A percentile compares a stretch with the other conserved stretches of the same genome.
Conservation (phyloP, 331 rosid species). For the Acacia pycnantha region DNA sequence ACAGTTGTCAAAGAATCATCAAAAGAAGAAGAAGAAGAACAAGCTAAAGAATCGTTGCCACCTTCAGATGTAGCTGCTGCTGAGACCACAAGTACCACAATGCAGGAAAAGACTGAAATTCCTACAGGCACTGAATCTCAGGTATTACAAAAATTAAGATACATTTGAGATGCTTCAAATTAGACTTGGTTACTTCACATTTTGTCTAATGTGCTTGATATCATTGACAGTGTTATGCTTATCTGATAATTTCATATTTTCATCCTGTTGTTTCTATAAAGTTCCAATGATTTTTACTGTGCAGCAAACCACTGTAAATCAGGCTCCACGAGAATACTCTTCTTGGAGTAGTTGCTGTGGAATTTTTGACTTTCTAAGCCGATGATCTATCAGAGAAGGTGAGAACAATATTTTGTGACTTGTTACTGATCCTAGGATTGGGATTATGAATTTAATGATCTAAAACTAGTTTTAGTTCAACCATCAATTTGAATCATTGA, state of each 20-base stretch:
- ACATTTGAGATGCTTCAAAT: not conserved
- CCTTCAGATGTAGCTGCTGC: conserved; percentile 26
- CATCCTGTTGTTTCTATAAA: not conserved
- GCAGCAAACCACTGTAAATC: conserved; percentile 33
- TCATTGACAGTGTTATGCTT: not conserved
- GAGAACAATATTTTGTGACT: not conserved
- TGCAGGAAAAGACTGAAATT: conserved; percentile 27
- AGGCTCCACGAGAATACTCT: conserved; percentile 33
- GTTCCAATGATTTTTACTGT: not conserved
- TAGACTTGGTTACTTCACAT: not conserved
- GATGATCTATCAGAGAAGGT: conserved; percentile 55
- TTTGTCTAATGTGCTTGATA: not conserved
- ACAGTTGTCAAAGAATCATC: conserved; percentile 29
- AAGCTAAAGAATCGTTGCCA: conserved; percentile 28
- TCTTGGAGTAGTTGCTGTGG: conserved; percentile 84
- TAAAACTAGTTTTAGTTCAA: not conserved
- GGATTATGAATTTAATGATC: not conserved
- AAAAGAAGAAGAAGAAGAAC: conserved; percentile 23
- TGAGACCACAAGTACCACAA: conserved; percentile 24
- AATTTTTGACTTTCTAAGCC: conserved; percentile 50
- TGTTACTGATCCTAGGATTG: not conserved
- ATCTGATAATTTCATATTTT: not conserved
- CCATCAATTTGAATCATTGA: not conserved
- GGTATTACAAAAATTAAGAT: conserved; percentile 30
- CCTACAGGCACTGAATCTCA: conserved; percentile 36